phyloP scores from a whole-genome alignment of 306 rosid species.

The Vigna reflexopilosa region DNA sequence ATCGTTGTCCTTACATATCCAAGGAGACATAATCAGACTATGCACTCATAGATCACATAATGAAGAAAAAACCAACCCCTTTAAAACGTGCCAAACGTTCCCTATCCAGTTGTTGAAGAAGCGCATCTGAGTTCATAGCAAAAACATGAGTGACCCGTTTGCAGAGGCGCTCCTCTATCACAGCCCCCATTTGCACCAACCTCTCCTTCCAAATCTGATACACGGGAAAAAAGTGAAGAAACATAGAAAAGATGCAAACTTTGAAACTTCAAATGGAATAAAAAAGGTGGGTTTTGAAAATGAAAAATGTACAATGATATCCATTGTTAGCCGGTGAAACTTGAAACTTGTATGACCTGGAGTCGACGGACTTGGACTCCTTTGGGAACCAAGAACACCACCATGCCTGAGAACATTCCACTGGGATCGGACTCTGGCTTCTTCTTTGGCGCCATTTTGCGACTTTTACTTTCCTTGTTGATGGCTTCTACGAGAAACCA shows the following conservation, averaged over 20 bases:
- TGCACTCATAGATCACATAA: background rate
- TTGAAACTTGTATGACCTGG: slow-evolving; percentile 50
- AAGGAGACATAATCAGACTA: background rate
- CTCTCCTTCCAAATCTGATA: slow-evolving; percentile 89
- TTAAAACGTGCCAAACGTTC: slow-evolving; percentile 71
- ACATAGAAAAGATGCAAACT: slow-evolving; percentile 14
- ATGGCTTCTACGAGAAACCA: background rate
- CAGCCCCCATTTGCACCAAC: slow-evolving; percentile 81
- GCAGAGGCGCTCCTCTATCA: slow-evolving; percentile 61
- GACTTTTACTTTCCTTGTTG: slow-evolving; percentile 17
- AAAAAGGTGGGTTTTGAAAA: slow-evolving; percentile 16
- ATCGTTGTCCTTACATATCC: slow-evolving; percentile 1
- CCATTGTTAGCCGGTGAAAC: background rate
- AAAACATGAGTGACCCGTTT: slow-evolving; percentile 78
- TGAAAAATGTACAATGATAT: background rate
- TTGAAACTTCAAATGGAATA: slow-evolving; percentile 8
- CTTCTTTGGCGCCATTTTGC: slow-evolving; percentile 77
- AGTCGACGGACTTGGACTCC: slow-evolving; percentile 87
- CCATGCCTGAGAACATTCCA: slow-evolving; percentile 75
- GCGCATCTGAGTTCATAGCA: slow-evolving; percentile 59
- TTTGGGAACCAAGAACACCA: slow-evolving; percentile 62
- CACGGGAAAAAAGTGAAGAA: background rate
- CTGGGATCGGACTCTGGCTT: slow-evolving; percentile 48
- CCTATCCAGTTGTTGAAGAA: slow-evolving; percentile 56
- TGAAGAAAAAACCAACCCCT: slow-evolving; percentile 59